A percentile compares a stretch with the other conserved stretches of the same genome.
phyloP scores from a whole-genome alignment of 1,139 yeast genomes.

The Nakaseomyces uthaithaninus region DNA sequence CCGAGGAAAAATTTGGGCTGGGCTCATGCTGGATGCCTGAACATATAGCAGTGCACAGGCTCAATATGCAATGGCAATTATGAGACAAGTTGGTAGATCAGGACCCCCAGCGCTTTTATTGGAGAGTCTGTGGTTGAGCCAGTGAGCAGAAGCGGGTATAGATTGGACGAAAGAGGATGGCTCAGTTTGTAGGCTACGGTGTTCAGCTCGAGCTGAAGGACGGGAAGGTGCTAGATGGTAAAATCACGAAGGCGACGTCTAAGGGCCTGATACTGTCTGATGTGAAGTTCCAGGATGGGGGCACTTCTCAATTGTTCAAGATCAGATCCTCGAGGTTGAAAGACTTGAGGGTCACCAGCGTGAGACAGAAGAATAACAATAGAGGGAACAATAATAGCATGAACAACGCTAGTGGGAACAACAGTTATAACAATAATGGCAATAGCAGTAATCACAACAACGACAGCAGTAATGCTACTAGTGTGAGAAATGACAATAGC shows the following conservation, averaged over 20 bases:
- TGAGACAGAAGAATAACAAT: conserved; percentile 18
- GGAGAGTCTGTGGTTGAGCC: background rate
- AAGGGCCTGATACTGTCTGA: conserved; percentile 30
- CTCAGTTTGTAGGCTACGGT: conserved; percentile 30
- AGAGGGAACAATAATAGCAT: conserved; percentile 12
- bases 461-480: conserved; percentile 7
- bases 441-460: conserved; percentile 8
- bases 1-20: too few species aligned
- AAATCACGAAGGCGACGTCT: conserved; percentile 29
- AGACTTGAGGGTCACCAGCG: conserved; percentile 33
- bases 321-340: conserved; percentile 30
- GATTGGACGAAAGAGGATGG: conserved; percentile 13
- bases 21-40: too few species aligned
- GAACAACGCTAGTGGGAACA: conserved; percentile 11
- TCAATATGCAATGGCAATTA: too few species aligned
- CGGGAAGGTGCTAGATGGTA: conserved; percentile 30
- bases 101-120: background rate
- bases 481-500: conserved; percentile 13
- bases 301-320: conserved; percentile 30
- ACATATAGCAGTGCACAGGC: too few species aligned
- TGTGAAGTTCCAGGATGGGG: conserved; percentile 31
- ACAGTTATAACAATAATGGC: conserved; percentile 10
- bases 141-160: too few species aligned
- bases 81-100: background rate
- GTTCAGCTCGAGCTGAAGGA: conserved; percentile 31